These are phyloP conservation scores for Tricholomella constricta DNA, from an alignment of 768 basidiomycete genomes.

Conservation along the genomic window DNA sequence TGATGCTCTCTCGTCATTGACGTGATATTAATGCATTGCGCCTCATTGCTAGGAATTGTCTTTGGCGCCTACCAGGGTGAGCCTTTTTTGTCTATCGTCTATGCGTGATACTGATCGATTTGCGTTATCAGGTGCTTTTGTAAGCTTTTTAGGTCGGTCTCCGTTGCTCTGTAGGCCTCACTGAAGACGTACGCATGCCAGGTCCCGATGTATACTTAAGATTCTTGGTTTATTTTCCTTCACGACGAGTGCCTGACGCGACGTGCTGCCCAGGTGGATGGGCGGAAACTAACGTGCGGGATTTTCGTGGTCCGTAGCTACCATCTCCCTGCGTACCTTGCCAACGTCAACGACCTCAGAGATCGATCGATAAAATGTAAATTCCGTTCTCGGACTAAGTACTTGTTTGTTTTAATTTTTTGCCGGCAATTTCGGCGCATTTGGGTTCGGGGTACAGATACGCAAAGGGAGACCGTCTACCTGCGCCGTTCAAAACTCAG, in stretches of 20 bases:
- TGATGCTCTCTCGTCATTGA: neutral
- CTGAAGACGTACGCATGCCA: conserved; percentile 40
- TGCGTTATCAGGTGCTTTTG: conserved; percentile 23
- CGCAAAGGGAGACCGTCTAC: no score
- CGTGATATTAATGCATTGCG: conserved; percentile 20
- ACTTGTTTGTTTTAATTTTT: no score
- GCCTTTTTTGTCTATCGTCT: conserved; percentile 14
- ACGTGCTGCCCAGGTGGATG: neutral
- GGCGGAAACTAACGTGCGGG: neutral
- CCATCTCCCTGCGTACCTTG: no score
- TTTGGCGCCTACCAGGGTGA: conserved; percentile 39
- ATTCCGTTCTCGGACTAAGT: no score
- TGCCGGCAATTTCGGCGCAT: no score
- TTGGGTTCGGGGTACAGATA: no score
- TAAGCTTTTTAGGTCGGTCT: conserved; percentile 30
- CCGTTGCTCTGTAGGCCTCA: conserved; percentile 19
- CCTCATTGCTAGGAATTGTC: conserved; percentile 31
- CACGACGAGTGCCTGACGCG: neutral
- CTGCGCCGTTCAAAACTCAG: no score
- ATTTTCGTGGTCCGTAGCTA: no score
- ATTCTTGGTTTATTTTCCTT: neutral
- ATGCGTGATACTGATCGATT: conserved; percentile 1
- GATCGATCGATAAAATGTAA: no score
- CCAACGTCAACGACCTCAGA: no score
- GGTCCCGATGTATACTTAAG: conserved; percentile 44